A percentile compares a stretch with the other conserved stretches of the same genome.
These are phyloP conservation scores for Ceratocystis harringtonii DNA, from an alignment of 2,329 filamentous ascomycete genomes.

Conservation along the genomic window DNA sequence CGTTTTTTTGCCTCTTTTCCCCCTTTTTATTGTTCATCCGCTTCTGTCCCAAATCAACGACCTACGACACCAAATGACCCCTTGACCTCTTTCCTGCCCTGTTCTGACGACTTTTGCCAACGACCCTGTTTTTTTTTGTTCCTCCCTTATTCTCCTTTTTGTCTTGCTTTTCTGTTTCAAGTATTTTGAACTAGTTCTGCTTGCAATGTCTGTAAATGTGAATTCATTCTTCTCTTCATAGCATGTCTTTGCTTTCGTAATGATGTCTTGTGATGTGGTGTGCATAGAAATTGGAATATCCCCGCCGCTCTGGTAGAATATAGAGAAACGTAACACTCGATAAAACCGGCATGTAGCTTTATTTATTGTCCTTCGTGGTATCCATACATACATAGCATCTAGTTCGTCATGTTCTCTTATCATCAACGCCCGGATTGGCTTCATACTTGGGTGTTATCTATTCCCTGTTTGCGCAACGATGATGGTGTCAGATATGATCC, in stretches of 20 bases:
- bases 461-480: not conserved
- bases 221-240: not conserved
- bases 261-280: not conserved
- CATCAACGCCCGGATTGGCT: not conserved
- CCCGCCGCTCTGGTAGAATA: no score
- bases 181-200: not conserved
- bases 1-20: not conserved
- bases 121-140: not conserved
- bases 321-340: no score
- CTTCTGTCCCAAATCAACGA: not conserved
- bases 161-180: not conserved
- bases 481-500: not conserved
- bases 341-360: not conserved
- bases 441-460: not conserved
- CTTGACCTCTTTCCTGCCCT: not conserved
- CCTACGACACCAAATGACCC: not conserved
- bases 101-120: not conserved
- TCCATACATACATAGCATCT: not conserved
- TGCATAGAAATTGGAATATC: not conserved
- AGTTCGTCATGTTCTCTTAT: not conserved
- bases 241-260: not conserved
- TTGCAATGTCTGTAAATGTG: not conserved
- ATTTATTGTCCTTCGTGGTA: not conserved
- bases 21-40: not conserved
- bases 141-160: not conserved